Conservation (phyloP, 306 rosid species). For the peach (Prunus persica) region DNA sequence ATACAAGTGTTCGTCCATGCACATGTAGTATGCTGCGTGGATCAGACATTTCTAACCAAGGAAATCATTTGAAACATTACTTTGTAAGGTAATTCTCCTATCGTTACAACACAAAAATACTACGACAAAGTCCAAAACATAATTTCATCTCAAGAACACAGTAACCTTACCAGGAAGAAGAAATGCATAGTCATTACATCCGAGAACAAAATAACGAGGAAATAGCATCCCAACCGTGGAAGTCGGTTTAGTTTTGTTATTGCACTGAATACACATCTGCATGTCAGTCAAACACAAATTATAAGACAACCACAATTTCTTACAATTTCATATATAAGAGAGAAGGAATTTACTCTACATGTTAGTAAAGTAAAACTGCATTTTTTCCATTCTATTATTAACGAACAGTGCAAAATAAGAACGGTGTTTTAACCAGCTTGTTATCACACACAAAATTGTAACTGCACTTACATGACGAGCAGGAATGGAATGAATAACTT, state of each 20-base stretch:
- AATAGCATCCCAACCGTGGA: constrained; percentile 88
- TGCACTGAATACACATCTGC: constrained; percentile 88
- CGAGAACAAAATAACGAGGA: constrained; percentile 69
- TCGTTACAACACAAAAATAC: background rate
- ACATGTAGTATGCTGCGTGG: background rate
- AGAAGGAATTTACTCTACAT: background rate
- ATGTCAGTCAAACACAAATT: constrained; percentile 25
- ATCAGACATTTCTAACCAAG: background rate
- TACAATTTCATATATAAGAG: background rate
- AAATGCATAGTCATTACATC: constrained; percentile 86
- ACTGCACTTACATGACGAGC: constrained; percentile 79
- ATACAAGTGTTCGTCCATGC: background rate
- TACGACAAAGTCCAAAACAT: background rate
- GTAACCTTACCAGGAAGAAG: constrained; percentile 79
- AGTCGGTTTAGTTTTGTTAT: constrained; percentile 69
- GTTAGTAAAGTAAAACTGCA: too few species aligned
- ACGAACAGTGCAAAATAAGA: background rate
- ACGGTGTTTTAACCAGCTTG: background rate
- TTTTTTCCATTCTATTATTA: too few species aligned
- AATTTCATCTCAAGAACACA: constrained; percentile 16
- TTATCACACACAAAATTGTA: constrained; percentile 7
- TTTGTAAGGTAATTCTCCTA: background rate
- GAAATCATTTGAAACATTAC: background rate
- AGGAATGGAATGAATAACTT: constrained; percentile 87
- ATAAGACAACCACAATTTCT: constrained; percentile 1